Evolutionary conservation across 768 basidiomycete genomes (phyloP).

Genomic region (Cystofilobasidium bisporidii): DNA sequence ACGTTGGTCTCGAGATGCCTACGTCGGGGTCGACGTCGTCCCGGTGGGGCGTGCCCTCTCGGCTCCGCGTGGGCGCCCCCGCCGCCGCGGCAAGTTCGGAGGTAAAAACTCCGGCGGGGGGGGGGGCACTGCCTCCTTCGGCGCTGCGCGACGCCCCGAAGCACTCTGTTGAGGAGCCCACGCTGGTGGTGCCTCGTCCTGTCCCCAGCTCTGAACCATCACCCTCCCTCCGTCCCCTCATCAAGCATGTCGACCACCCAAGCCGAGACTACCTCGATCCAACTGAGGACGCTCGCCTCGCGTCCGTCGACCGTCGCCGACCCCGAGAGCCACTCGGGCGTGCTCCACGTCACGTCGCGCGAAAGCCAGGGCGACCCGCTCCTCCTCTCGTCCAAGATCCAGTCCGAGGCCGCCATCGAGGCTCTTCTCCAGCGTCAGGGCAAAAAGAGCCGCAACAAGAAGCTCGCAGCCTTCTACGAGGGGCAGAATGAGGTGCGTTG

Average conservation of each 20-base stretch:
- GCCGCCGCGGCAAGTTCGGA: too few relatives aligned
- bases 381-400: background rate
- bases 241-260: background rate
- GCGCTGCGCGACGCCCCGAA: too few relatives aligned
- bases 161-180: too few relatives aligned
- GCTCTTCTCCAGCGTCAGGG: constrained; percentile 10
- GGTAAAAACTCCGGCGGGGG: too few relatives aligned
- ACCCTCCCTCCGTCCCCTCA: background rate
- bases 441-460: constrained; percentile 27
- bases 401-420: constrained; percentile 1
- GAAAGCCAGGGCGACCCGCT: constrained; percentile 16
- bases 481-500: constrained; percentile 35
- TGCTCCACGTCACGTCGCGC: background rate
- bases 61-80: too few relatives aligned
- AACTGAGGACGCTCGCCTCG: background rate
- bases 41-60: too few relatives aligned
- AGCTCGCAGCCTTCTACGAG: constrained; percentile 38
- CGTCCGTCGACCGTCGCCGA: background rate
- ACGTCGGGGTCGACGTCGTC: too few relatives aligned
- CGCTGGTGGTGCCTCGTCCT: too few relatives aligned
- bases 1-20: too few relatives aligned
- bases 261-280: background rate
- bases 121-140: too few relatives aligned
- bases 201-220: too few relatives aligned
- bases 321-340: background rate